Conservation (phyloP, 2,329 filamentous ascomycete species). For the Coniochaeta hoffmannii region DNA sequence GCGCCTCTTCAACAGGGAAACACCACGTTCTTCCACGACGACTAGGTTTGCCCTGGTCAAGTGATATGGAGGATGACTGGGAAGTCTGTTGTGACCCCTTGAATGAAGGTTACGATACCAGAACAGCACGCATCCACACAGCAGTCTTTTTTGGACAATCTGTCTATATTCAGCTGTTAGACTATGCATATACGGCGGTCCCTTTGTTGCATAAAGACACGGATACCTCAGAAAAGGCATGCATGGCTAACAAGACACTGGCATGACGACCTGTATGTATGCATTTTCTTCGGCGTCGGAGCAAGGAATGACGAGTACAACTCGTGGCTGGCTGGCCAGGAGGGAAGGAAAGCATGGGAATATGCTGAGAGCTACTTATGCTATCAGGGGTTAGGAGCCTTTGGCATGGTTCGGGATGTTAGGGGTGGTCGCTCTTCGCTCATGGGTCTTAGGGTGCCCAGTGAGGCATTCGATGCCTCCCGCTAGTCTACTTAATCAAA, state of each 20-base stretch:
- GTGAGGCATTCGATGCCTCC: not conserved
- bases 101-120: no score
- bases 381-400: not conserved
- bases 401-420: not conserved
- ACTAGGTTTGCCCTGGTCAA: not conserved
- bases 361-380: not conserved
- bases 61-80: no score
- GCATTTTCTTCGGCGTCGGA: not conserved
- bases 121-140: not conserved
- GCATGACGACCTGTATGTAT: not conserved
- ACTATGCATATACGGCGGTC: not conserved
- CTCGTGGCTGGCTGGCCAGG: not conserved
- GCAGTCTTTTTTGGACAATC: not conserved
- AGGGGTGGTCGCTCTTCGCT: not conserved
- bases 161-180: not conserved
- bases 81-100: no score
- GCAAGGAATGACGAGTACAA: not conserved
- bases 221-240: not conserved
- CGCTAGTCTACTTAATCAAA: not conserved
- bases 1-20: conserved; percentile 41
- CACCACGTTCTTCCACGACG: conserved; percentile 43
- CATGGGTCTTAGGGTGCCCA: no score
- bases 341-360: not conserved
- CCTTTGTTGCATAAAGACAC: not conserved
- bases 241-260: not conserved